Evolutionary conservation across 225 moss, liverwort and hornwort genomes (phyloP).

Genomic region (Neckera pumila): DNA sequence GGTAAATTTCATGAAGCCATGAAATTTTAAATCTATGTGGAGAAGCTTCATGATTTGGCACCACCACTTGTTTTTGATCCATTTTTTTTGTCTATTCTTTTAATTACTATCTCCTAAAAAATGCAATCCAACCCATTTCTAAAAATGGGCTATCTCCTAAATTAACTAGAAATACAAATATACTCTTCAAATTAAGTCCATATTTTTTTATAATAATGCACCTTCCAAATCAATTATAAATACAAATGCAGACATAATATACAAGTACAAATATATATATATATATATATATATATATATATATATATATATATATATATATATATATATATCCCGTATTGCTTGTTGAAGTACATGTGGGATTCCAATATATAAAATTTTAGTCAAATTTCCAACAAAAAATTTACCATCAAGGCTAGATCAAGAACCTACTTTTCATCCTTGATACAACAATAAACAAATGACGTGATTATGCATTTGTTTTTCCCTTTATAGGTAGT

Average conservation of each 20-base stretch:
- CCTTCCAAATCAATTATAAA: too few relatives aligned
- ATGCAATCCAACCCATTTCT: too few relatives aligned
- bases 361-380: too few relatives aligned
- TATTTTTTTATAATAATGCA: background rate
- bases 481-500: background rate
- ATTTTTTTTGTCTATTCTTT: too few relatives aligned
- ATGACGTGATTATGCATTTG: background rate
- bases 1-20: background rate
- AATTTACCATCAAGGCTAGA: fast-evolving
- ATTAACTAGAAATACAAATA: too few relatives aligned
- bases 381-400: background rate
- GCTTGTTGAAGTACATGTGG: background rate
- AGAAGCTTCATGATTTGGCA: background rate
- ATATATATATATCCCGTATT: background rate
- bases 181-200: too few relatives aligned
- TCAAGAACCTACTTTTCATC: background rate
- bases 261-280: background rate
- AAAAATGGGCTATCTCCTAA: background rate
- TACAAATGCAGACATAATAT: too few relatives aligned
- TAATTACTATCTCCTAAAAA: too few relatives aligned
- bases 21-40: background rate
- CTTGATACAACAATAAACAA: background rate
- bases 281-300: background rate
- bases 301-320: background rate
- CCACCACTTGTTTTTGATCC: background rate